These are phyloP conservation scores for Termitomyces sp. DNA, from an alignment of 768 basidiomycete genomes.

Conservation along the genomic window DNA sequence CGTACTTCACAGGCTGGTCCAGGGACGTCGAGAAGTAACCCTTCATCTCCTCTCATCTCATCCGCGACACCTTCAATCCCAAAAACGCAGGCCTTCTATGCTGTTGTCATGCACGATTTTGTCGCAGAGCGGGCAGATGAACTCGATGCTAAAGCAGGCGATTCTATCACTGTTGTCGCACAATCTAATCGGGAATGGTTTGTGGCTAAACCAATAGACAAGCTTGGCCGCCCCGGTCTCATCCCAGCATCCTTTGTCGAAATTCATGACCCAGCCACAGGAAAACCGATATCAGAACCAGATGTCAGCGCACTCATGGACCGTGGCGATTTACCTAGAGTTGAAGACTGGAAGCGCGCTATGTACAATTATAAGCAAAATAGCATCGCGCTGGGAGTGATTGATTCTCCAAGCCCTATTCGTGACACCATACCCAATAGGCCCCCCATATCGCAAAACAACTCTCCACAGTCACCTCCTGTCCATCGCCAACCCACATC, in stretches of 20 bases:
- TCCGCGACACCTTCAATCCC: conserved; percentile 25
- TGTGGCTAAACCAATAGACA: conserved; percentile 96
- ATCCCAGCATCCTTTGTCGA: conserved; percentile 98
- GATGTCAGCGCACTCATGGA: conserved; percentile 81
- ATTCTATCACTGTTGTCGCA: conserved; percentile 94
- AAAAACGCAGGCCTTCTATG: conserved; percentile 77
- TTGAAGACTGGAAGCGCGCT: conserved; percentile 99
- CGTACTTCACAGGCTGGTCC: conserved; percentile 41
- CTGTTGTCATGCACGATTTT: conserved; percentile 95
- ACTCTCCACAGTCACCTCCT: conserved; percentile 17
- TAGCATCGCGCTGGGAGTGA: conserved; percentile 90
- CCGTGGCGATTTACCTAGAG: conserved; percentile 83
- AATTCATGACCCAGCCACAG: conserved; percentile 89
- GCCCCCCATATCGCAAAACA: conserved; percentile 30
- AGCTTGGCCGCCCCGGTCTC: conserved; percentile 90
- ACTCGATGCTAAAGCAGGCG: conserved; percentile 90
- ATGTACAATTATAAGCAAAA: conserved; percentile 95
- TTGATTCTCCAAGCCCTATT: conserved; percentile 50
- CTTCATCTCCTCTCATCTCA: conserved; percentile 22
- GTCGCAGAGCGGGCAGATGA: conserved; percentile 94
- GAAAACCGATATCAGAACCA: conserved; percentile 53
- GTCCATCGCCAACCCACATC: conserved; percentile 26
- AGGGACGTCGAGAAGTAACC: conserved; percentile 9
- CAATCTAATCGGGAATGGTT: conserved; percentile 99
- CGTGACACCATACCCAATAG: conserved; percentile 40